Evolutionary conservation across 2,329 filamentous ascomycete species (phyloP), one percentile per base, ranked within the genome.

Genomic region (Parafenestella ontariensis): DNA sequence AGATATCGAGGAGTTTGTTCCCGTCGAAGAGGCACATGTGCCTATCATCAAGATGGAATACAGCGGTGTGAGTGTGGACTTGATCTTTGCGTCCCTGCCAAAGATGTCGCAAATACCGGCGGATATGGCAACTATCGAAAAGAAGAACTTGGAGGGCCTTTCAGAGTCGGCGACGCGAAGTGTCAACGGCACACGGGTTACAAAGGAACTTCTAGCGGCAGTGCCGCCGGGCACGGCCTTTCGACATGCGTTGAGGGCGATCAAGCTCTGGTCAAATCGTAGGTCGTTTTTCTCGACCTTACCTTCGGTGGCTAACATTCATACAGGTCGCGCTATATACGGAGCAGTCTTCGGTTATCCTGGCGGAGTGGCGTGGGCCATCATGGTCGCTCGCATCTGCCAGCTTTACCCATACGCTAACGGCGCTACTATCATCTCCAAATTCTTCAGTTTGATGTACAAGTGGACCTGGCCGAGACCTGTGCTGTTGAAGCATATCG

Each of bases 41-140:
- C 95, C 95, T 43, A 96, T 99, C 73, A 98, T 99, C 81, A 98
- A 97, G 75, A 91, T 98, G 69, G 91, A 96, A 73, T 91, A 96
- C 64, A 87, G 85, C 46, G 91, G 89, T 45, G 96, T 99, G 73
- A 95, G 91, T 74, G 96, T 99, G 72, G 95, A 99, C 83, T 79
- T 99, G 64, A 96, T 98, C 62, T 83, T 81, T 57, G 76, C 73
- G n/a, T 77, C 74, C 29, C 65, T 83, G 29, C 70, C 68, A 8
- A 73, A 77, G 43, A 63, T 77, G 45, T 66, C 76, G 10, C 74
- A 75, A 3, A 74, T 83, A 40, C 72, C 77, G 0, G 62, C 87
- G 46, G 83, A 89, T 55, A 84, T 95, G 57, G 86, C 89, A 49
- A 81, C 98, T 48, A 90, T 89, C 56, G 92, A 97, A 73, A 93